Evolutionary conservation across 2,329 filamentous ascomycete genomes (phyloP).

Genomic region (Aspergillus japonicus): DNA sequence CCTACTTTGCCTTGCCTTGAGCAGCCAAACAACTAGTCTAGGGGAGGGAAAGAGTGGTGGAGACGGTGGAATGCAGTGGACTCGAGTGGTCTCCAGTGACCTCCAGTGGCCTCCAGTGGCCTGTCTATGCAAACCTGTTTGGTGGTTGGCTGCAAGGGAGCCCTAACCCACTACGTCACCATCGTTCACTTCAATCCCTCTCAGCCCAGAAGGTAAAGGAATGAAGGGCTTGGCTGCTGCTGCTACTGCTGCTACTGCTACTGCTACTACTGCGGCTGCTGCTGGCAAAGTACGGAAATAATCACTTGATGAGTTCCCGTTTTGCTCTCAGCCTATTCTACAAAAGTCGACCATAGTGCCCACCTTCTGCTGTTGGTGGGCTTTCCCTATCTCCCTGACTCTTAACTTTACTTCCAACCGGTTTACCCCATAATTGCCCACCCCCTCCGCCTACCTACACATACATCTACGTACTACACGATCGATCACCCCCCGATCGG

Average conservation of each 20-base stretch:
- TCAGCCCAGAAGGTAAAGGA: neutral
- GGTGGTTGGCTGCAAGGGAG: neutral
- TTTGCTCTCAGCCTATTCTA: neutral
- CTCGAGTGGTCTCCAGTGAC: neutral
- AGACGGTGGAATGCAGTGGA: neutral
- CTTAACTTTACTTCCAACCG: neutral
- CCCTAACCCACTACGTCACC: neutral
- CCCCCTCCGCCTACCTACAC: neutral
- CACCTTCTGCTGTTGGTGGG: no score
- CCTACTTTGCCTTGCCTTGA: neutral
- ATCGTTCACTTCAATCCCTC: neutral
- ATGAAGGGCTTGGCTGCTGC: neutral
- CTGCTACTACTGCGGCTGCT: no score
- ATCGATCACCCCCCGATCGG: neutral
- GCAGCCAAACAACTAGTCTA: neutral
- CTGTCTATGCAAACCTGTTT: neutral
- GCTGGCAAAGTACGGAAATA: no score
- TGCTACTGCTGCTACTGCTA: neutral
- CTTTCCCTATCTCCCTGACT: no score
- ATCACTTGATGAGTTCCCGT: no score
- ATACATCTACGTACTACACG: neutral
- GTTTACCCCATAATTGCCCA: neutral
- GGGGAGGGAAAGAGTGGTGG: neutral
- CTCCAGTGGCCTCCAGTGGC: neutral
- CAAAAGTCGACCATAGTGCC: neutral